Base-by-base conservation (phyloP, 1,139 yeast species). In the Hanseniaspora gamundiae region DNA sequence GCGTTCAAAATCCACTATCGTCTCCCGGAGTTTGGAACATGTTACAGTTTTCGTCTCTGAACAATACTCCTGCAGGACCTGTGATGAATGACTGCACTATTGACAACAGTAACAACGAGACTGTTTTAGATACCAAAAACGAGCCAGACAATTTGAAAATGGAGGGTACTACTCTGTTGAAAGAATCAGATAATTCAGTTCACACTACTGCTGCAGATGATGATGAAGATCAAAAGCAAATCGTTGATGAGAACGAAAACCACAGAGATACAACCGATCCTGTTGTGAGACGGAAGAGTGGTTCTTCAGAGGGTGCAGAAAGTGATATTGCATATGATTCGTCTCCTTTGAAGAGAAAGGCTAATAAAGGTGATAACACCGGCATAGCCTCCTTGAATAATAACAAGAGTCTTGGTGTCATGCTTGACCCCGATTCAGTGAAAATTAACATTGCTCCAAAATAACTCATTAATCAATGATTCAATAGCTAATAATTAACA, bases 11-110 rank as follows among this genome's bases (percentile, higher is more conserved):
- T 17, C 33, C 27, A n/a, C 78, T 73, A 54, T 69, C 74, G 17
- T 77, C 85, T 1, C 87, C 91, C 2, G 86, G 88, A 11, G 72
- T 80, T 47, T 80, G 88, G 87, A 81, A 79, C 56, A 75, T 80
- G 60, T 81, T 81, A 36, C 88, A 80, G 53, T 80, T 81, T 56
- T 76, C 84, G 46, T 80, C 88, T 0, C 60, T 56, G 2, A 58
- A 54, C 39, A 60, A 60, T 43, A 59, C 64, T 9, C 64, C 64
- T 3, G 61, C 59, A 10, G 41, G 52, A 11, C 45, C 33, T 4
- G 36, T 47, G 13, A 24, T 48, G 42, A 28, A 46, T 33, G 22
- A 22, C 3, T 29, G 38, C 5, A 30, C 19, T 21, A 41, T 14
- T 24, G 31, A 26, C 38, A 33, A 27, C 22, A 36, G n/a, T 21